phyloP scores from a whole-genome alignment of 1,139 yeast species.

The Suhomyces maxii region DNA sequence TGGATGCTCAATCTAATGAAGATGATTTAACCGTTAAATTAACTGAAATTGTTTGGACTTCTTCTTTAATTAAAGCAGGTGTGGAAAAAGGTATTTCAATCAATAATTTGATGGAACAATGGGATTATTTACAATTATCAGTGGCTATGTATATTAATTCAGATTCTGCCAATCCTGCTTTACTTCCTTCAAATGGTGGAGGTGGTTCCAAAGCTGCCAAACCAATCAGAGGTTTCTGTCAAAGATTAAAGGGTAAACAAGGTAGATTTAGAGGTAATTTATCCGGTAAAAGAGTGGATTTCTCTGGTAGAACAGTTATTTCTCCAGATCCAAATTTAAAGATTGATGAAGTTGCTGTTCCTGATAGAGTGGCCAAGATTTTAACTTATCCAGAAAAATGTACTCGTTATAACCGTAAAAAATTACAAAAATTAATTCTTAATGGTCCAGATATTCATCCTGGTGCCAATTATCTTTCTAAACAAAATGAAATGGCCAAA shows the following conservation, averaged over 20 bases:
- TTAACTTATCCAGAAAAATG: conserved; percentile 95
- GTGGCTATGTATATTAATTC: conserved; percentile 98
- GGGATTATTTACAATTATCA: conserved; percentile 95
- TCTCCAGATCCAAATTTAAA: conserved; percentile 97
- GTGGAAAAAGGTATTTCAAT: conserved; percentile 92
- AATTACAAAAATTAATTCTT: conserved; percentile 67
- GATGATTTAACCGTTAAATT: conserved; percentile 95
- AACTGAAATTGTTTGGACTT: conserved; percentile 96
- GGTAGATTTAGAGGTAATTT: conserved; percentile 98
- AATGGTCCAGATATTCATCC: conserved; percentile 93
- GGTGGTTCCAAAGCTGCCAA: conserved; percentile 59
- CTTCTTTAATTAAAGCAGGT: conserved; percentile 89
- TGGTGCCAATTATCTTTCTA: conserved; percentile 90
- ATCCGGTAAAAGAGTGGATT: conserved; percentile 98
- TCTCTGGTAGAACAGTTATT: conserved; percentile 96
- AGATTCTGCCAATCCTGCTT: conserved; percentile 85
- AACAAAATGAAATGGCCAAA: conserved; percentile 81
- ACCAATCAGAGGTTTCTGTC: conserved; percentile 96
- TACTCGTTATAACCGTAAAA: conserved; percentile 80
- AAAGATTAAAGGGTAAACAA: conserved; percentile 95
- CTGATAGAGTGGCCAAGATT: conserved; percentile 93
- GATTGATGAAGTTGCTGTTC: conserved; percentile 97
- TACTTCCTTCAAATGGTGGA: conserved; percentile 61
- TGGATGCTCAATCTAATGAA: conserved; percentile 94
- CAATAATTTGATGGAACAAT: conserved; percentile 93